phyloP scores from a whole-genome alignment of 2,329 filamentous ascomycete species.

The Pseudocercospora fijiensis region DNA sequence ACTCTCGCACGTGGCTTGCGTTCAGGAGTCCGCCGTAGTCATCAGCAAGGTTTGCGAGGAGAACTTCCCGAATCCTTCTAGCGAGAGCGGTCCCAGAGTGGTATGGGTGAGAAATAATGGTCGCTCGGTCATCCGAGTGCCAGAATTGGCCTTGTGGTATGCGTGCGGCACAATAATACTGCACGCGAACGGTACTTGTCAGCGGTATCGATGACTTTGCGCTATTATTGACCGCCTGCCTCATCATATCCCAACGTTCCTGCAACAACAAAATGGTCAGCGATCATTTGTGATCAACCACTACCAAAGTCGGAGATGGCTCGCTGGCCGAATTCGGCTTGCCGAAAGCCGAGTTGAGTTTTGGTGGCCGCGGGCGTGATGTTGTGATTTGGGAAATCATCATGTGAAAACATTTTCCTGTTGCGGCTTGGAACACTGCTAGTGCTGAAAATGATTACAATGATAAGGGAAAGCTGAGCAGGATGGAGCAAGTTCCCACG shows the following conservation, averaged over 20 bases:
- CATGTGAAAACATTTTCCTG: background rate
- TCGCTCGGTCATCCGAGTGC: background rate
- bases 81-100: background rate
- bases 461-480: background rate
- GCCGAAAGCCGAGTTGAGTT: background rate
- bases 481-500: background rate
- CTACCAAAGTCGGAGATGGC: background rate
- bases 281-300: background rate
- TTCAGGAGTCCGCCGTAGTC: background rate
- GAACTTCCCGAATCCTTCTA: background rate
- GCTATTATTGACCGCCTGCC: background rate
- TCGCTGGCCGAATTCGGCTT: background rate
- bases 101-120: background rate
- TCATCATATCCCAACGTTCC: background rate
- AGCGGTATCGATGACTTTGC: background rate
- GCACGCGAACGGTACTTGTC: background rate
- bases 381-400: background rate
- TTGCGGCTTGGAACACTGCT: background rate
- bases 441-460: background rate
- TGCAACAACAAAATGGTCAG: background rate
- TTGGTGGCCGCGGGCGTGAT: background rate
- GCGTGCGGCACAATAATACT: background rate
- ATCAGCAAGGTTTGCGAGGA: constrained; percentile 6
- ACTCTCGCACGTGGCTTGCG: constrained; percentile 1
- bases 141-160: background rate